Conservation (phyloP, 345 rosid species). For the Populus davidiana region DNA sequence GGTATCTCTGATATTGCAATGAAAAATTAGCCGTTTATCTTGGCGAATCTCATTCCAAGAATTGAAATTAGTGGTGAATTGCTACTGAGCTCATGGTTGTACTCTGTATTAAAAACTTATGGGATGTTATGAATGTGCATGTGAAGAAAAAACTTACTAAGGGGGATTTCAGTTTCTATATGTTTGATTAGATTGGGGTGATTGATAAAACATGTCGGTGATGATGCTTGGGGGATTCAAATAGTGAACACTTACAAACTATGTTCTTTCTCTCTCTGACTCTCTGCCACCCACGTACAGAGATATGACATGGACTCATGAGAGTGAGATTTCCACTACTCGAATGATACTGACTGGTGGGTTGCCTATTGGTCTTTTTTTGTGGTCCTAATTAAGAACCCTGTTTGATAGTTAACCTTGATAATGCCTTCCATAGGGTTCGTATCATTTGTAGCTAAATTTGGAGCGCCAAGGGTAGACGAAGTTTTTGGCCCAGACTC, state of each 20-base stretch:
- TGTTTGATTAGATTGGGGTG: neutral
- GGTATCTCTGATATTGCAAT: neutral
- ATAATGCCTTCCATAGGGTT: too few relatives aligned
- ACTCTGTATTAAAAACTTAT: too few relatives aligned
- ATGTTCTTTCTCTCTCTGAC: neutral
- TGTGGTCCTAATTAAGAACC: neutral
- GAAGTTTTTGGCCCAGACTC: too few relatives aligned
- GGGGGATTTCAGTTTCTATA: too few relatives aligned
- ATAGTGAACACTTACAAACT: neutral
- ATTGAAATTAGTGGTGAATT: too few relatives aligned
- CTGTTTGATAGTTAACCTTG: too few relatives aligned
- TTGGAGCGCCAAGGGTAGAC: too few relatives aligned
- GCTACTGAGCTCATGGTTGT: too few relatives aligned
- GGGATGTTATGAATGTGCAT: too few relatives aligned
- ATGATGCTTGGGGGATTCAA: neutral
- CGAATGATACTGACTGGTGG: neutral
- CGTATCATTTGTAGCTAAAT: too few relatives aligned
- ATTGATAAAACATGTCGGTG: neutral
- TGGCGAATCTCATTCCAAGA: too few relatives aligned
- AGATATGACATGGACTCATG: neutral
- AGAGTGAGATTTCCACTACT: neutral
- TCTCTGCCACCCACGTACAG: neutral
- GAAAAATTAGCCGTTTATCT: neutral
- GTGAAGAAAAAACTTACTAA: too few relatives aligned
- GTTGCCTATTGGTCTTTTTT: neutral